Percentiles rank a stretch among this genome's conserved stretches.
These are phyloP conservation scores for Solanum neorickii DNA, from an alignment of 257 asterid genomes.

Conservation along the genomic window DNA sequence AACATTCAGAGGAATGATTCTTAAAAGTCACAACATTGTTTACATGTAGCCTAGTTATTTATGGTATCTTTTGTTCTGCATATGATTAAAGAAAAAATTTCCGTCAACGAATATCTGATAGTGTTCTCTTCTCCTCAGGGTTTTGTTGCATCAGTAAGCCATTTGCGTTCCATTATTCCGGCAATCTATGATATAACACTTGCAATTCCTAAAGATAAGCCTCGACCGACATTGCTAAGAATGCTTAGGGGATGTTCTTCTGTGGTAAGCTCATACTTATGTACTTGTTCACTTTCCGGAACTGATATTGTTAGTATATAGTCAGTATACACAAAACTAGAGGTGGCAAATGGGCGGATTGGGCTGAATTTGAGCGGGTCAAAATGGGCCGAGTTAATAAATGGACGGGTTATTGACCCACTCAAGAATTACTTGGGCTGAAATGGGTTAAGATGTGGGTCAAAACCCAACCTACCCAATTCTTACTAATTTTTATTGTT, in stretches of 20 bases:
- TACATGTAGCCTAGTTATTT: background rate
- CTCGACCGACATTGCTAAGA: slow-evolving; percentile 64
- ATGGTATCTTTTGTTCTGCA: background rate
- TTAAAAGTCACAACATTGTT: background rate
- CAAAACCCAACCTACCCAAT: background rate
- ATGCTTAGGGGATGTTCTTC: slow-evolving; percentile 66
- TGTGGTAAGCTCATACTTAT: slow-evolving; percentile 31
- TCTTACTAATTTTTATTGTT: background rate
- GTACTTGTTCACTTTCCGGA: background rate
- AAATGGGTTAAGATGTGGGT: background rate
- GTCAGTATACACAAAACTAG: background rate
- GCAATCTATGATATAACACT: slow-evolving; percentile 56
- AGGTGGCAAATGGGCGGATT: background rate
- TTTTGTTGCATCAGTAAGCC: slow-evolving; percentile 62
- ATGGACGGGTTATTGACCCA: background rate
- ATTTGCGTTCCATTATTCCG: slow-evolving; percentile 55
- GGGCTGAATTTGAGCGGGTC: background rate
- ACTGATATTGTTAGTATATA: background rate
- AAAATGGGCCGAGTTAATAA: background rate
- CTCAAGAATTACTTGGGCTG: background rate
- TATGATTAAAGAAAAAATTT: background rate
- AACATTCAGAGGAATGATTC: background rate
- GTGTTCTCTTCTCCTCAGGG: slow-evolving; percentile 41
- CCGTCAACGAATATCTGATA: background rate
- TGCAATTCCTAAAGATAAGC: slow-evolving; percentile 67